A percentile compares a stretch with the other conserved stretches of the same genome.
phyloP scores from a whole-genome alignment of 1,139 yeast species.

The Geotrichum cucujoidarum region DNA sequence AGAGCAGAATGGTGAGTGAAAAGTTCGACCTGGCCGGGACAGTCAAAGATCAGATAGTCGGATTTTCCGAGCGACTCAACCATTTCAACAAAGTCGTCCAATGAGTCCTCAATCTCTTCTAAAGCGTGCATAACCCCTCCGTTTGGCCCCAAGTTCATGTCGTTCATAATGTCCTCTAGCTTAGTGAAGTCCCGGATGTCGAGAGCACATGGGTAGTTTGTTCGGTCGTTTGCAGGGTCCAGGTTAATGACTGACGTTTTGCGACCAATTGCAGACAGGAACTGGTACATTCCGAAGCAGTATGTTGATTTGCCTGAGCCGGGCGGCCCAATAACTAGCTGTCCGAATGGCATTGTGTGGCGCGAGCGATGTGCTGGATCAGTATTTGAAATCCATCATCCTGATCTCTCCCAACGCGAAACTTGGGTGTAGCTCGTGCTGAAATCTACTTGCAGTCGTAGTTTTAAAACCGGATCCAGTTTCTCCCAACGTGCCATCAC shows the following conservation, averaged over 20 bases:
- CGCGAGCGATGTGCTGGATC: neutral
- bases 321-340: slow-evolving; percentile 94
- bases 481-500: neutral
- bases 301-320: slow-evolving; percentile 97
- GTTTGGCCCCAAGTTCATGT: slow-evolving; percentile 80
- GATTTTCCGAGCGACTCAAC: slow-evolving; percentile 54
- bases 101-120: slow-evolving; percentile 51
- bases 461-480: neutral
- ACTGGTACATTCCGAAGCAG: slow-evolving; percentile 86
- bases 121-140: slow-evolving; percentile 91
- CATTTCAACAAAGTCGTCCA: slow-evolving; percentile 58
- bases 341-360: slow-evolving; percentile 55
- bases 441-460: neutral
- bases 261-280: slow-evolving; percentile 88
- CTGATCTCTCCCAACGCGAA: too few species aligned
- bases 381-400: neutral
- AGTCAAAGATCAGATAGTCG: slow-evolving; percentile 82
- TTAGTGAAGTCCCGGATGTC: slow-evolving; percentile 87
- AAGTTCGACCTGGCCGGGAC: slow-evolving; percentile 96
- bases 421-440: neutral
- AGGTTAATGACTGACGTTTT: slow-evolving; percentile 75
- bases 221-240: slow-evolving; percentile 89
- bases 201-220: slow-evolving; percentile 76
- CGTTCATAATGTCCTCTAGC: slow-evolving; percentile 85
- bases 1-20: slow-evolving; percentile 88